Base-by-base conservation (phyloP, 345 rosid genomes). In the Salix dunnii region DNA sequence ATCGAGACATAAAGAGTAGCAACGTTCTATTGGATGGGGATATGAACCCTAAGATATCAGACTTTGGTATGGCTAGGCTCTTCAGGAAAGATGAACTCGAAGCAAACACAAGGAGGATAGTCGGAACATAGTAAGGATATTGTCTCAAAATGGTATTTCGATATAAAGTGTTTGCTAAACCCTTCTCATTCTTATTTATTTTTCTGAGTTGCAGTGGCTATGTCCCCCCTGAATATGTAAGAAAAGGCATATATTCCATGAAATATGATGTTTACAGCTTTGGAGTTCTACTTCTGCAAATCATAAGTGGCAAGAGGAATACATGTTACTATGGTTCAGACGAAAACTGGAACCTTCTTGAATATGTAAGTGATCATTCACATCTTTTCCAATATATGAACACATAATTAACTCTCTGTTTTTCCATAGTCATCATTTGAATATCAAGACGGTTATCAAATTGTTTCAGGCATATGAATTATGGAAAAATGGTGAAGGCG, bases 181-280 rank as follows among this genome's bases (percentile, higher is more conserved):
- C 17, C 3, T 21, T 9, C 31, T 65, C 58, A 46, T 14, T 46
- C 51, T 46, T 46, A 46, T 14, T 46, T 46, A 14, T 46, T 46
- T 46, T 33, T 46, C 1, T 40, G 18, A 46, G 4, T 14, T 82
- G 74, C 81, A 84, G 90, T 35, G 87, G 91, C 21, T 87, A 84
- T 31, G 76, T 84, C 75, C 89, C 91, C 36, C 89, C 91, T 16
- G 90, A 87, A 76, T 89, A 85, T 33, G 90, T 81, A n/a, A 79
- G 46, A 40, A 81, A 70, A 8, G 89, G 91, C 6, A 75, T 72
- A 38, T 89, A 89, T 68, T 85, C 90, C 11, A 81, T 75, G 81
- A 89, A 89, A 53, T 84, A 77, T 18, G 90, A 89, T 2, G 83
- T 89, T 38, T 89, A 84, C 60, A 87, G 90, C 75, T 89, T 87